Base-by-base conservation (phyloP, 1,139 yeast genomes). In the Barnettozyma hawaiiensis region DNA sequence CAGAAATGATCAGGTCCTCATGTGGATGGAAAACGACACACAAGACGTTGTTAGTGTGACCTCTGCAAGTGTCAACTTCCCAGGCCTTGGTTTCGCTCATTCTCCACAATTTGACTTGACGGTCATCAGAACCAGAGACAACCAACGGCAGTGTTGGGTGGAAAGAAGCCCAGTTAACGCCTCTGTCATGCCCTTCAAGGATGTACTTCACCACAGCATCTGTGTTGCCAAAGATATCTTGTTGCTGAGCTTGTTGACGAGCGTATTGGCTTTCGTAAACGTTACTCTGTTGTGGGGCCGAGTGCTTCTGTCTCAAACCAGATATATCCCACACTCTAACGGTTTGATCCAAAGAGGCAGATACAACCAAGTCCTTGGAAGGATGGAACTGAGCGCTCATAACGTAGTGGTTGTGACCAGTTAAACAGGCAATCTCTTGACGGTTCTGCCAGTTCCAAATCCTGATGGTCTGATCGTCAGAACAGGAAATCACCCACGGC, bases 391-490 rank as follows among this genome's bases (percentile, higher is more conserved):
- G 95, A 3, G 98, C 97, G 55, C 95, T 85, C 95, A 92, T 86
- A 47, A 94, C 97, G 64, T 94, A 94, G 67, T 94, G 98, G 66
- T 89, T 90, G 66, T 94, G 99, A 48, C 99, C 98, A 7, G 98
- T 92, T 57, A 94, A 71, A 59, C 97, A 87, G 20, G 98, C 97
- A 59, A 94, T 85, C 62, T 92, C 97, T 64, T 89, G 95, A 56
- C 98, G 82, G 63, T 90, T 90, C 70, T 94, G 98, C 98, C 98
- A 94, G 68, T 94, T 94, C 99, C 99, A 94, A 55, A 94, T 92
- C 61, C 98, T 77, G 54, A 94, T 89, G 35, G 99, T 94, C 68
- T 94, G 98, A 70, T 94, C 99, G 64, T 94, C 99, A 32, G 97
- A 87, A 51, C 95, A 84, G 19, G 97, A 84, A 49, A 94, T 78